A percentile compares a stretch with the other conserved stretches of the same genome.
Evolutionary conservation across 2,329 filamentous ascomycete genomes (phyloP).

Genomic region (Curvularia verruculosa): DNA sequence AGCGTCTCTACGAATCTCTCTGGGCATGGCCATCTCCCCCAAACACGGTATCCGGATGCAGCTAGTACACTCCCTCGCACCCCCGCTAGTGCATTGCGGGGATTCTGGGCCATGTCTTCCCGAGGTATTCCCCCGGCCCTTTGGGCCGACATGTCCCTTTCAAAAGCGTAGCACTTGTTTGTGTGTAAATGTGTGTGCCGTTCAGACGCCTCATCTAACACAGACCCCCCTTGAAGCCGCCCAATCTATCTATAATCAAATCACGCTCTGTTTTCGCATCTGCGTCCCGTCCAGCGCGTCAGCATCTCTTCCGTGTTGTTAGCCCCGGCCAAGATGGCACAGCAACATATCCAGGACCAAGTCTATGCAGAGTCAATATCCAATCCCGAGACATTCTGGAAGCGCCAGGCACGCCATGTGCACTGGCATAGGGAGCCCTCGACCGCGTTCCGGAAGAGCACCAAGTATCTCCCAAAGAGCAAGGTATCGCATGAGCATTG

Average conservation of each 20-base stretch:
- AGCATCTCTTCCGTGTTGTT: not conserved
- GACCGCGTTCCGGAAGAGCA: slow-evolving; percentile 63
- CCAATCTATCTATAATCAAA: not conserved
- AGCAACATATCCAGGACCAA: slow-evolving; percentile 53
- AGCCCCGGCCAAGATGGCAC: slow-evolving; percentile 5
- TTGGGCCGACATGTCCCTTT: slow-evolving; percentile 11
- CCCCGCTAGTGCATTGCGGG: slow-evolving; percentile 16
- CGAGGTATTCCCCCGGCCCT: slow-evolving; percentile 13
- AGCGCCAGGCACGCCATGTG: slow-evolving; percentile 72
- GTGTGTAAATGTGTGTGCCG: no score
- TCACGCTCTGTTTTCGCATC: not conserved
- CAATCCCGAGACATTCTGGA: slow-evolving; percentile 78
- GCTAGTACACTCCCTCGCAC: slow-evolving; percentile 10
- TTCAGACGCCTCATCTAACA: not conserved
- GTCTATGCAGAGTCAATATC: slow-evolving; percentile 64
- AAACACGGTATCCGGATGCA: slow-evolving; percentile 1
- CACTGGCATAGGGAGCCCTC: slow-evolving; percentile 81
- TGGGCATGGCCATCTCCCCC: not conserved
- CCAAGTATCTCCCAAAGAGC: slow-evolving; percentile 66
- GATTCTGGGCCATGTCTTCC: slow-evolving; percentile 10
- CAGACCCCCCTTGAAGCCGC: not conserved
- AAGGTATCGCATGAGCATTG: slow-evolving; percentile 75
- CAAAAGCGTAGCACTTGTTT: slow-evolving; percentile 1
- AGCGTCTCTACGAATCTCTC: not conserved
- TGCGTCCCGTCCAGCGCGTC: not conserved